phyloP scores from a whole-genome alignment of 2,329 filamentous ascomycete genomes.

The Dactylonectria estremocensis region DNA sequence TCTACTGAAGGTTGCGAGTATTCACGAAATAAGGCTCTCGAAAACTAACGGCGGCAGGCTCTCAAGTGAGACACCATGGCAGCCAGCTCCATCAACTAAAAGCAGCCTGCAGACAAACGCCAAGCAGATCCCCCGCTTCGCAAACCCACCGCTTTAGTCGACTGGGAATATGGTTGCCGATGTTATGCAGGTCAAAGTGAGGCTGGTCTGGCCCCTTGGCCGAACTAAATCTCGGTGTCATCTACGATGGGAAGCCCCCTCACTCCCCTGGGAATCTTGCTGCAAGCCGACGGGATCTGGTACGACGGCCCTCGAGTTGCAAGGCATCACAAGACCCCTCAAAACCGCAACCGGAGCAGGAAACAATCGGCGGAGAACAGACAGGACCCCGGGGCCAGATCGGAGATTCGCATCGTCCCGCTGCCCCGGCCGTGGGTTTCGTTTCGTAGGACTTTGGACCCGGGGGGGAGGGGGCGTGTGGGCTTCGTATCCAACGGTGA shows the following conservation, averaged over 20 bases:
- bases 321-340: slow-evolving; percentile 18
- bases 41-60: neutral
- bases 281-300: slow-evolving; percentile 46
- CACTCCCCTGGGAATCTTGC: slow-evolving; percentile 41
- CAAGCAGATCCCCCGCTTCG: slow-evolving; percentile 4
- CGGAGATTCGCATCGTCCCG: neutral
- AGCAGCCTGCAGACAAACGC: slow-evolving; percentile 5
- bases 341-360: too few relatives aligned
- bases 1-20: neutral
- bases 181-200: slow-evolving; percentile 6
- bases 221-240: slow-evolving; percentile 30
- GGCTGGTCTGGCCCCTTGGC: slow-evolving; percentile 21
- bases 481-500: neutral
- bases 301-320: slow-evolving; percentile 27
- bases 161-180: slow-evolving; percentile 1
- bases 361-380: slow-evolving; percentile 9
- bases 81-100: slow-evolving; percentile 3
- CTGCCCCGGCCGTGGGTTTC: neutral
- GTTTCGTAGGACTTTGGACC: neutral
- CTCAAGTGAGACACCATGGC: slow-evolving; percentile 19
- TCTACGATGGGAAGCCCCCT: slow-evolving; percentile 35
- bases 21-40: neutral
- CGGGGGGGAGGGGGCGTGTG: too few relatives aligned
- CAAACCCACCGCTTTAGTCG: slow-evolving; percentile 2
- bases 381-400: neutral